A percentile compares a stretch with the other conserved stretches of the same genome.
Conservation (phyloP, 108 stramenopile species). For the Asterionellopsis glacialis region DNA sequence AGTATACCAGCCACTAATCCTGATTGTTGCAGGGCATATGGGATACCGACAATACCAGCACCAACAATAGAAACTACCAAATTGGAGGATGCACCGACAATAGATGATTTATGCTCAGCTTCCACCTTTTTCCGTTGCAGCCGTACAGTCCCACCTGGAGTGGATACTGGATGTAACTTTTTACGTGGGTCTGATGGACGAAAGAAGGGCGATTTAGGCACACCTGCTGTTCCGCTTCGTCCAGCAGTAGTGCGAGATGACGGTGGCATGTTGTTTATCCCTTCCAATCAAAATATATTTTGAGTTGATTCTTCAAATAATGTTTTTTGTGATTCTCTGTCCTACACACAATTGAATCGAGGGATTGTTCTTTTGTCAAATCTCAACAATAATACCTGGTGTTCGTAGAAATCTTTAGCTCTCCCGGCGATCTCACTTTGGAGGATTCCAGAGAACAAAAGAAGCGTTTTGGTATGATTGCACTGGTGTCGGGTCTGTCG, state of each 20-base stretch:
- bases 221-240: background rate
- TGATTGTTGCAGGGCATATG: conserved; percentile 75
- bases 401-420: too few species aligned
- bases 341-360: too few species aligned
- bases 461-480: too few species aligned
- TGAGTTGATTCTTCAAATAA: too few species aligned
- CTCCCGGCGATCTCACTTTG: too few species aligned
- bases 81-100: conserved; percentile 71
- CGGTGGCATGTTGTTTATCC: too few species aligned
- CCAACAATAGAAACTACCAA: conserved; percentile 85
- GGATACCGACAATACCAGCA: conserved; percentile 83
- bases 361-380: too few species aligned
- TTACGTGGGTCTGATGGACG: conserved; percentile 36
- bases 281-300: too few species aligned
- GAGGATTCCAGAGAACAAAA: too few species aligned
- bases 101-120: conserved; percentile 57
- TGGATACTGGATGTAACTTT: conserved; percentile 17
- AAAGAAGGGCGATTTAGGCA: conserved; percentile 35
- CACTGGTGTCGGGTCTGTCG: too few species aligned
- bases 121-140: conserved; percentile 2
- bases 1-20: conserved; percentile 71
- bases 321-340: too few species aligned
- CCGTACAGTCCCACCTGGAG: conserved; percentile 37
- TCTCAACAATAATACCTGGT: too few species aligned
- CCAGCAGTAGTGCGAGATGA: background rate